These are phyloP conservation scores for Flaveria sonorensis DNA, from an alignment of 129 eudicot genomes.

Conservation along the genomic window DNA sequence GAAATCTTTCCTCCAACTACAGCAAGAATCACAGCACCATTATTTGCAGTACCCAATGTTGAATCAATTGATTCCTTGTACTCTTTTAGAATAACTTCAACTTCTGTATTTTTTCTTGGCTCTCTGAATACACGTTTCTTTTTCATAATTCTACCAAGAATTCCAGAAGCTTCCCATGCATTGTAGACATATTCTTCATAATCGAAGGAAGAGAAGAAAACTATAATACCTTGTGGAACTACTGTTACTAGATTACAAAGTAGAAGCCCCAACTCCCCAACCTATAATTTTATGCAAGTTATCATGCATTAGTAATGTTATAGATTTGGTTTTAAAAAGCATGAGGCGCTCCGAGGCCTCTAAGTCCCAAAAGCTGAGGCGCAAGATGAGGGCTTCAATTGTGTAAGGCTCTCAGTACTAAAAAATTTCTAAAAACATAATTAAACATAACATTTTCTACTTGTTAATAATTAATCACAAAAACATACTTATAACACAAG, in stretches of 20 bases:
- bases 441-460: no score
- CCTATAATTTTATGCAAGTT: constrained; percentile 49
- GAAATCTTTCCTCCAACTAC: constrained; percentile 98
- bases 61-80: constrained; percentile 75
- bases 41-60: constrained; percentile 31
- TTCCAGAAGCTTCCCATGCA: constrained; percentile 77
- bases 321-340: not conserved
- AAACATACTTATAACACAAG: no score
- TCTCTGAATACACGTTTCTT: constrained; percentile 81
- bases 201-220: constrained; percentile 91
- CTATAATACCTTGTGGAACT: constrained; percentile 83
- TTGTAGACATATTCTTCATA: constrained; percentile 70
- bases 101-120: constrained; percentile 78
- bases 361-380: no score
- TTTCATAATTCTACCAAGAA: constrained; percentile 67
- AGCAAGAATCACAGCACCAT: constrained; percentile 84
- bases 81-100: constrained; percentile 69
- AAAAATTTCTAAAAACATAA: no score
- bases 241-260: constrained; percentile 66
- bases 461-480: no score
- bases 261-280: constrained; percentile 85
- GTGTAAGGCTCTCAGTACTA: no score
- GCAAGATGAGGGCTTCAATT: no score
- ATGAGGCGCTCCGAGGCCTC: no score
- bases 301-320: constrained; percentile 10